Conservation (phyloP, 371 early-diverging fungal species). For the Nosema muscidifuracis region DNA sequence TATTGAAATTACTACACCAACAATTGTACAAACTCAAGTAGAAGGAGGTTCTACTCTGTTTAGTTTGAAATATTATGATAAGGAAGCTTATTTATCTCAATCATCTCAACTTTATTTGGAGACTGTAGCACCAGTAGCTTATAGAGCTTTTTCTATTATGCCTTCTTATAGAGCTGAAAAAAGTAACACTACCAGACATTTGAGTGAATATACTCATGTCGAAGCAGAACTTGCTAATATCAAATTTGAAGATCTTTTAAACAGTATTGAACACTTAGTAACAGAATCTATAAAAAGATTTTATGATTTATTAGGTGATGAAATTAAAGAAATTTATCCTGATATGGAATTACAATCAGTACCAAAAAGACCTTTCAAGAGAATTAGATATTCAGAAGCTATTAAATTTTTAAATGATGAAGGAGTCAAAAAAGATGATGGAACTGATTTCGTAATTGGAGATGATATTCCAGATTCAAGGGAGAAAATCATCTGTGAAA, state of each 20-base stretch:
- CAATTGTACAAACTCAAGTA: slow-evolving; percentile 98
- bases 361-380: slow-evolving; percentile 71
- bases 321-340: slow-evolving; percentile 80
- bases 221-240: slow-evolving; percentile 96
- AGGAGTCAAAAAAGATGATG: slow-evolving; percentile 80
- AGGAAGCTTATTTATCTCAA: slow-evolving; percentile 92
- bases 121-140: slow-evolving; percentile 84
- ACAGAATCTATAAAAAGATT: slow-evolving; percentile 75
- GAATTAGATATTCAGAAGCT: slow-evolving; percentile 91
- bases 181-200: slow-evolving; percentile 92
- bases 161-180: slow-evolving; percentile 99
- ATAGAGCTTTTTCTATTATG: slow-evolving; percentile 89
- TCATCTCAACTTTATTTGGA: slow-evolving; percentile 97
- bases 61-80: slow-evolving; percentile 89
- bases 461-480: slow-evolving; percentile 99
- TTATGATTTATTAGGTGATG: slow-evolving; percentile 69
- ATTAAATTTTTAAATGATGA: slow-evolving; percentile 75
- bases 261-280: slow-evolving; percentile 77
- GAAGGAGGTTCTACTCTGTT: slow-evolving; percentile 98
- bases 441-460: slow-evolving; percentile 77
- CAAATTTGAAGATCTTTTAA: slow-evolving; percentile 77
- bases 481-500: slow-evolving; percentile 91
- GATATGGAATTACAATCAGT: slow-evolving; percentile 72
- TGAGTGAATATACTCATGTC: slow-evolving; percentile 95
- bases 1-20: slow-evolving; percentile 91